Evolutionary conservation across 495 filamentous ascomycete species (phyloP).

Genomic region (Penicillium bovifimosum): DNA sequence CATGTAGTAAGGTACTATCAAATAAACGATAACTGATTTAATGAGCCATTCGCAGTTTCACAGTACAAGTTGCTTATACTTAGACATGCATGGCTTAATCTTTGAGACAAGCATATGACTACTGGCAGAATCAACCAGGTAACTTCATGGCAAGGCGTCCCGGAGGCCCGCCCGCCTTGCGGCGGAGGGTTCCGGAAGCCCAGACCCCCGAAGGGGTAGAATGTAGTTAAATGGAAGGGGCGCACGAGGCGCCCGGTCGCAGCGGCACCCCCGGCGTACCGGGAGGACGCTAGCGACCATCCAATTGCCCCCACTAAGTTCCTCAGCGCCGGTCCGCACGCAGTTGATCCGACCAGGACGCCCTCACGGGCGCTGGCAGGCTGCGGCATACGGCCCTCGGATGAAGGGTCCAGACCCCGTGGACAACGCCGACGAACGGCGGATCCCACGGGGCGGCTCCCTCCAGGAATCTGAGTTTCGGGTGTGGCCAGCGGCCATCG

Average conservation of each 20-base stretch:
- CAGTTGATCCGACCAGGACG: slow-evolving; percentile 11
- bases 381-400: slow-evolving; percentile 34
- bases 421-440: slow-evolving; percentile 23
- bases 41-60: slow-evolving; percentile 69
- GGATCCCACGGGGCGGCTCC: slow-evolving; percentile 32
- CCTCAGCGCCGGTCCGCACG: slow-evolving; percentile 34
- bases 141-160: slow-evolving; percentile 27
- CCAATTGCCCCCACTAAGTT: slow-evolving; percentile 48
- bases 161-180: slow-evolving; percentile 1
- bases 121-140: slow-evolving; percentile 68
- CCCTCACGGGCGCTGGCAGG: slow-evolving; percentile 1
- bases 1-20: slow-evolving; percentile 67
- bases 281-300: slow-evolving; percentile 23
- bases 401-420: slow-evolving; percentile 29
- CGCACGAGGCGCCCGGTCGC: slow-evolving; percentile 13
- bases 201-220: slow-evolving; percentile 13
- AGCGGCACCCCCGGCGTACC: slow-evolving; percentile 15
- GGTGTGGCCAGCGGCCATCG: slow-evolving; percentile 41
- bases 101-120: slow-evolving; percentile 71
- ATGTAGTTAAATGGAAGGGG: slow-evolving; percentile 14
- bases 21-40: slow-evolving; percentile 71
- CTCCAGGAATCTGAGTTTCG: slow-evolving; percentile 39
- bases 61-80: slow-evolving; percentile 64
- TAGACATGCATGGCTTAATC: slow-evolving; percentile 70
- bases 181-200: background rate